Base-by-base conservation (phyloP, 768 basidiomycete genomes). In the Suillus plorans region DNA sequence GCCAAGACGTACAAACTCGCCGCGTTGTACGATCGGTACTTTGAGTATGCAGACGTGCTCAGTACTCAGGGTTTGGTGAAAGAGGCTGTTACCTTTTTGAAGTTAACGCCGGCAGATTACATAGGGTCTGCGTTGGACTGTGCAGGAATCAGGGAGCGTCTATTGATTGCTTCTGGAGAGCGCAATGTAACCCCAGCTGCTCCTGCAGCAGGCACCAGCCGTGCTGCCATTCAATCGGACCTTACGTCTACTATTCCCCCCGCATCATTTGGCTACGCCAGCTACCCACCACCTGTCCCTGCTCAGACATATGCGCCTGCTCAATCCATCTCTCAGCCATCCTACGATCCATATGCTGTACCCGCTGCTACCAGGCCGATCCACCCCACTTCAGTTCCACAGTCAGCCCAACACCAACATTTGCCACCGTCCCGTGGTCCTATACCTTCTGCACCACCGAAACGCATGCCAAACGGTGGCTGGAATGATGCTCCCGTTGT, bases 41-140 rank as follows among this genome's bases (percentile, higher is more conserved):
- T 92, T 71, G 97, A 99, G 76, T 99, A 99, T 70, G 95, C 97
- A 3, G 94, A 97, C 68, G 80, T 98, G 60, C 83, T 99, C 31
- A 92, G 92, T 7, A 85, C 89, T 0, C 97, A 99, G 73, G 96
- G 96, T n/a, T 83, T 96, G 22, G 80, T 95, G 58, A 85, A 88
- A 69, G 89, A 95, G 63, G 96, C 95, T 0, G 84, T 89, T 28
- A 81, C 82, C 49, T 97, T 94, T 76, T 78, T 97, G 74, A 85
- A 86, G 70, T 78, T 93, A 69, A 94, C 89, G 0, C 97, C 97
- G 1, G 69, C 78, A 13, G 89, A 87, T 60, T 99, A 97, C 77
- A 84, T 86, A 56, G 90, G 90, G 6, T 80, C 85, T 4, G 78
- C 80, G 5, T 64, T 79, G 61, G 76, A 84, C 69, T 79, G 81